phyloP scores from a whole-genome alignment of 345 rosid species.

The Adansonia digitata region DNA sequence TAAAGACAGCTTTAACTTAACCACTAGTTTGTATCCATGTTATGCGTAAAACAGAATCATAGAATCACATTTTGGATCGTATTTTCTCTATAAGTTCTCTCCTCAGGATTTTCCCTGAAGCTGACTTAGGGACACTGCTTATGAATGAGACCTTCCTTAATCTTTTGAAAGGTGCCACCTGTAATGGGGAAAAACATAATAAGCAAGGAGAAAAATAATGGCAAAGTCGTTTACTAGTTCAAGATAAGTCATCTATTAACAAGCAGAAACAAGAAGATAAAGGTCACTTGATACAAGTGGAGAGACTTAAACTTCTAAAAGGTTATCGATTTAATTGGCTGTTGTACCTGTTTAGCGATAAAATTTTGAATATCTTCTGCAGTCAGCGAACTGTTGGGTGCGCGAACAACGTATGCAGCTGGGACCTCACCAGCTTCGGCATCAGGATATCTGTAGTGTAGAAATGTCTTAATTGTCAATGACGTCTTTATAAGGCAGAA shows the following conservation, averaged over 20 bases:
- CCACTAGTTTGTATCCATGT: not conserved
- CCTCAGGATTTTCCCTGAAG: conserved; percentile 81
- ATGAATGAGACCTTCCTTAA: conserved; percentile 60
- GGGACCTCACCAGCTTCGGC: conserved; percentile 96
- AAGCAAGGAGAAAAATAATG: not conserved
- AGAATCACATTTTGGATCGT: conserved; percentile 50
- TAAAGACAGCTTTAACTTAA: not conserved
- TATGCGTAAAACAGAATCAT: not conserved
- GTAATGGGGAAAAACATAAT: not conserved
- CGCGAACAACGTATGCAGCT: conserved; percentile 69
- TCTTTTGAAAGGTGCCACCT: conserved; percentile 90
- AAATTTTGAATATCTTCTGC: conserved; percentile 59
- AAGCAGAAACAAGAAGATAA: not conserved
- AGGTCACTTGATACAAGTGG: not conserved
- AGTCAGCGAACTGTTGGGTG: conserved; percentile 57
- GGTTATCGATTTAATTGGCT: not conserved
- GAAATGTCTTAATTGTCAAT: not conserved
- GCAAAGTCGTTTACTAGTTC: not conserved
- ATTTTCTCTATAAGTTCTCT: conserved; percentile 64
- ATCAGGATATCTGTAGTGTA: conserved; percentile 62
- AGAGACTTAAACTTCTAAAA: not conserved
- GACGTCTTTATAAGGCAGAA: not conserved
- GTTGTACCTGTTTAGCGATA: conserved; percentile 66
- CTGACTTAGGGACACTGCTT: conserved; percentile 65
- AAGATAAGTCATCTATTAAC: not conserved